Base-by-base conservation (phyloP, 208 protist genomes). In the Naegleria fowleri region DNA sequence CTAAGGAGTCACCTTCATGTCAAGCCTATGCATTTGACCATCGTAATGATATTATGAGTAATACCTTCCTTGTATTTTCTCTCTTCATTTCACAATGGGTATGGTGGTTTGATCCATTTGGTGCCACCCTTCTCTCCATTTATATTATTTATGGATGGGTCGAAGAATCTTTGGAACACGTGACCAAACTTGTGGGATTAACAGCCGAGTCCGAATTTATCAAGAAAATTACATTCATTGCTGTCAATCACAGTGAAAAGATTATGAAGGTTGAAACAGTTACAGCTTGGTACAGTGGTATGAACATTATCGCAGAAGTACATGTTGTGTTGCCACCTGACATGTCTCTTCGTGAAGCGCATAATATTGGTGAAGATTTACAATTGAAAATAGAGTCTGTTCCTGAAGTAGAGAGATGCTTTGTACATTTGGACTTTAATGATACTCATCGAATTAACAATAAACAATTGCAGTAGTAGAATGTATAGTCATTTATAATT, bases 331-430 rank as follows among this genome's bases (percentile, higher is more conserved):
- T 95, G 0, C 92, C 91, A 38, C 39, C 58, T 41, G 91, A 94
- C 51, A 95, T 94, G 92, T 40, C 92, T 0, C 67, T 96, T 7
- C 41, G 48, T 2, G 91, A 93, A 36, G 90, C 93, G 2, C 94
- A 96, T 93, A 94, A 96, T 75, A 95, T 96, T 58, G 94, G 94
- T n/a, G 93, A 96, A 36, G 13, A 86, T 6, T 92, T 96, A 39
- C 90, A 91, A 75, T 41, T 43, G 33, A 87, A 91, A 16, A 91
- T 91, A 29, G 90, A 91, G 55, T 25, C 15, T 11, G 5, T 91
- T 6, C 25, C 16, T 85, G 90, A 88, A 11, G 90, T 91, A 4
- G 90, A 91, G 29, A 58, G 90, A 87, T 86, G 83, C 29, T 85
- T 40, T 13, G 90, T 91, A 11, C 90, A 91, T 87, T 9, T 91